phyloP scores from a whole-genome alignment of 2,329 filamentous ascomycete species.

The Botryotinia calthae region DNA sequence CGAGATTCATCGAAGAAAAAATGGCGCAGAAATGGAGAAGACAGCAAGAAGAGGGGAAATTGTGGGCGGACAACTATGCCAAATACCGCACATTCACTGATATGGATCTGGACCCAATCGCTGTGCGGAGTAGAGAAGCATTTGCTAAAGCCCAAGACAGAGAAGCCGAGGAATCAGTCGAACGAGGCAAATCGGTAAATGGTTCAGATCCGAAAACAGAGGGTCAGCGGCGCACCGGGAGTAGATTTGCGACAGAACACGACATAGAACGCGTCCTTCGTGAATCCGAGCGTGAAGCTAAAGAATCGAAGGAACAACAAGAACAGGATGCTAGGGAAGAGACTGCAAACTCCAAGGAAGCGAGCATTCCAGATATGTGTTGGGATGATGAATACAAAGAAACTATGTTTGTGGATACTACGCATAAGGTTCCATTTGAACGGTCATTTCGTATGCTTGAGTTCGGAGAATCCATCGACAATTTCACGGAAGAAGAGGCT shows the following conservation, averaged over 20 bases:
- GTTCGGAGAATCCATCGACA: constrained; percentile 68
- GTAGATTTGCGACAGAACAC: constrained; percentile 66
- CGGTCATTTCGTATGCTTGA: constrained; percentile 69
- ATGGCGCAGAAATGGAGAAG: constrained; percentile 26
- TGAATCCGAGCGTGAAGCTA: constrained; percentile 68
- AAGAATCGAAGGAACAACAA: constrained; percentile 67
- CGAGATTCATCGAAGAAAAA: constrained; percentile 23
- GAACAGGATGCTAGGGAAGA: constrained; percentile 63
- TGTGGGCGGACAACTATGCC: constrained; percentile 33
- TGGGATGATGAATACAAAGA: constrained; percentile 60
- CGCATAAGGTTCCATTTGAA: constrained; percentile 62
- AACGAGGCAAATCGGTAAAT: constrained; percentile 29
- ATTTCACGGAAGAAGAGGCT: constrained; percentile 70
- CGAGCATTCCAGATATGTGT: constrained; percentile 68
- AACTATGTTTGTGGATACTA: constrained; percentile 61
- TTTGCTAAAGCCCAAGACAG: constrained; percentile 33
- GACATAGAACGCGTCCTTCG: constrained; percentile 71
- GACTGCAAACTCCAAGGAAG: constrained; percentile 74
- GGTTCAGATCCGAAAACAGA: constrained; percentile 58
- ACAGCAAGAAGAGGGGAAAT: constrained; percentile 31
- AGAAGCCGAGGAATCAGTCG: constrained; percentile 32
- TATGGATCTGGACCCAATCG: constrained; percentile 33
- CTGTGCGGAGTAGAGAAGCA: constrained; percentile 34
- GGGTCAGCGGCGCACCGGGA: constrained; percentile 48
- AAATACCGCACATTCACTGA: constrained; percentile 36